Conservation (phyloP, 1,139 yeast genomes). For the Diutina siamensis region DNA sequence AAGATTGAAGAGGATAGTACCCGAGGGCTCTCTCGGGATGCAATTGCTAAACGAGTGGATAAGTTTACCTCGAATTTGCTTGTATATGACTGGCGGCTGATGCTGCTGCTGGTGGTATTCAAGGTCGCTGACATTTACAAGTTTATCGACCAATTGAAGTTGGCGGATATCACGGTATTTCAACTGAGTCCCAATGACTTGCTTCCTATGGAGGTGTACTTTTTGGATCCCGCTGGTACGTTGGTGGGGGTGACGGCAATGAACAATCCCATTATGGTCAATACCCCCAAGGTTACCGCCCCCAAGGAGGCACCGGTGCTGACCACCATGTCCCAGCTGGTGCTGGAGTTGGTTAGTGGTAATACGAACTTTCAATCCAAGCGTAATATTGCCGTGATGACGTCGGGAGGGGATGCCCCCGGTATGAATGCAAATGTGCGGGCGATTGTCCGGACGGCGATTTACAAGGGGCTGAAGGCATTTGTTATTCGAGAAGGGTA, state of each 20-base stretch:
- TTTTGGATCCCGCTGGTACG: conserved; percentile 57
- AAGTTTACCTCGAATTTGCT: conserved; percentile 16
- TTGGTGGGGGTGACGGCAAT: conserved; percentile 56
- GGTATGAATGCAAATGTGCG: conserved; percentile 81
- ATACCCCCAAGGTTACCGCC: conserved; percentile 26
- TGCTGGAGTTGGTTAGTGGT: not conserved
- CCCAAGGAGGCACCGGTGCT: not conserved
- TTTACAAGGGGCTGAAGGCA: conserved; percentile 59
- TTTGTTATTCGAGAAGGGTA: conserved; percentile 71
- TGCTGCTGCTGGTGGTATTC: conserved; percentile 30
- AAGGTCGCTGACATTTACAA: conserved; percentile 23
- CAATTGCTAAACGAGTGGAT: conserved; percentile 15
- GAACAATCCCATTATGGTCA: conserved; percentile 44
- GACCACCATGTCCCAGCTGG: not conserved
- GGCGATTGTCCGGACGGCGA: conserved; percentile 68
- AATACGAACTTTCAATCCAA: not conserved
- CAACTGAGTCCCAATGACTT: conserved; percentile 50
- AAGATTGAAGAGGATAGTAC: conserved; percentile 15
- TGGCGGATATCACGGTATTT: conserved; percentile 12
- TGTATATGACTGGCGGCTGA: conserved; percentile 39
- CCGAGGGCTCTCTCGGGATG: conserved; percentile 15
- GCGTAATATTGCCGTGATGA: conserved; percentile 65
- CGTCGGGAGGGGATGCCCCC: conserved; percentile 82
- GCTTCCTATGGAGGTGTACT: conserved; percentile 56
- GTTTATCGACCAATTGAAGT: conserved; percentile 22